These are phyloP conservation scores for Collybia nuda DNA, from an alignment of 768 basidiomycete genomes.

Conservation along the genomic window DNA sequence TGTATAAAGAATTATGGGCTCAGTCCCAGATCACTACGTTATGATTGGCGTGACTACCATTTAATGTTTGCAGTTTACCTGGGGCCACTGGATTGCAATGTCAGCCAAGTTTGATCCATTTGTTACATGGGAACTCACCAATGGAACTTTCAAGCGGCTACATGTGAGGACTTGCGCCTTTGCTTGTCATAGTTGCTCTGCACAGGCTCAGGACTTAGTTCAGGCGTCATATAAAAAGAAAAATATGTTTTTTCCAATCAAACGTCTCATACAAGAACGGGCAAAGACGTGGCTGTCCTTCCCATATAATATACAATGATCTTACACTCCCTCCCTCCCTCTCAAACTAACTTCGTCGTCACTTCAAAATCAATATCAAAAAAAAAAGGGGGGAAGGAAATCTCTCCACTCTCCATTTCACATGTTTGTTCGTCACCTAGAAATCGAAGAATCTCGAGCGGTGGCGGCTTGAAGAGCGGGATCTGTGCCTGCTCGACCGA, in stretches of 20 bases:
- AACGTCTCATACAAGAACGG: slow-evolving; percentile 15
- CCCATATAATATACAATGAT: slow-evolving; percentile 14
- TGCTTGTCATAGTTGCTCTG: too few relatives aligned
- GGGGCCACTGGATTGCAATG: too few relatives aligned
- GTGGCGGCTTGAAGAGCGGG: slow-evolving; percentile 7
- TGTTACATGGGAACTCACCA: too few relatives aligned
- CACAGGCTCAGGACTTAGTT: too few relatives aligned
- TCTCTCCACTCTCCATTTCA: background rate
- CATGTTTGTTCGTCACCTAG: slow-evolving; percentile 1
- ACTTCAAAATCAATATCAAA: background rate
- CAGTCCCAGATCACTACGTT: too few relatives aligned
- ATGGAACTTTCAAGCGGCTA: too few relatives aligned
- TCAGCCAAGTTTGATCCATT: too few relatives aligned
- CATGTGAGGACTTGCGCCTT: too few relatives aligned
- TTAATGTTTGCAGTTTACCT: too few relatives aligned
- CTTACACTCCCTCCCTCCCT: slow-evolving; percentile 6
- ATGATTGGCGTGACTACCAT: too few relatives aligned
- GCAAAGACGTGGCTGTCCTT: slow-evolving; percentile 15
- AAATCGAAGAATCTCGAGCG: slow-evolving; percentile 13
- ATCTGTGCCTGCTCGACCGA: slow-evolving; percentile 9
- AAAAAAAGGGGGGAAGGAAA: background rate
- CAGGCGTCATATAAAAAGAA: too few relatives aligned
- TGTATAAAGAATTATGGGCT: too few relatives aligned
- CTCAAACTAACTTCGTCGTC: slow-evolving; percentile 1
- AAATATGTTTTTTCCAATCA: background rate